Conservation (phyloP, 495 filamentous ascomycete species). For the Podospora pseudoanserina region DNA sequence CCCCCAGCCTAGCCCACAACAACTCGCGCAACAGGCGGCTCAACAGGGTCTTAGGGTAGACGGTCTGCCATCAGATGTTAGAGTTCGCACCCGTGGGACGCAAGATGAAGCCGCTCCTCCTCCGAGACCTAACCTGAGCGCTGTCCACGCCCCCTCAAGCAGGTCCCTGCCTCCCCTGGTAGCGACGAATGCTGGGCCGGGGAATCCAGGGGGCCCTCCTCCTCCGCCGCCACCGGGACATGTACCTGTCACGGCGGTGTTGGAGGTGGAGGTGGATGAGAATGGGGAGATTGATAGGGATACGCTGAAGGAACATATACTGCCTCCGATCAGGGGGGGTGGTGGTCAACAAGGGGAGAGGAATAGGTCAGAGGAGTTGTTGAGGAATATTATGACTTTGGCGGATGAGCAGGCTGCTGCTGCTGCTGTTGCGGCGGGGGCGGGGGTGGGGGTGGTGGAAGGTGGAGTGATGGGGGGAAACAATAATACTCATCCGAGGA, state of each 20-base stretch:
- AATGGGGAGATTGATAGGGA: neutral
- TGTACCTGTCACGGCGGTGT: neutral
- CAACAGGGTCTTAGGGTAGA: slow-evolving; percentile 34
- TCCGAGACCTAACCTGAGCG: neutral
- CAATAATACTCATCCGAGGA: slow-evolving; percentile 15
- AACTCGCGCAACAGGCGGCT: slow-evolving; percentile 4
- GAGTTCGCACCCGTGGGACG: slow-evolving; percentile 34
- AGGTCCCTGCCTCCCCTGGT: slow-evolving; percentile 8
- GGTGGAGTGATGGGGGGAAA: neutral
- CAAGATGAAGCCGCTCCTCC: slow-evolving; percentile 12
- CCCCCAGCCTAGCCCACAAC: slow-evolving; percentile 28
- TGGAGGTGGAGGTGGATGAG: neutral
- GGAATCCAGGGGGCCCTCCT: neutral
- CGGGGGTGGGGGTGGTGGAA: no score
- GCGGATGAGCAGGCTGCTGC: neutral
- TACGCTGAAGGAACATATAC: slow-evolving; percentile 13
- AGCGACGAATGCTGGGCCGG: neutral
- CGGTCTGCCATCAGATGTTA: slow-evolving; percentile 44
- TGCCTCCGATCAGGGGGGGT: slow-evolving; percentile 21
- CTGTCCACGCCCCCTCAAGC: neutral
- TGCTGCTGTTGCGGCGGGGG: slow-evolving; percentile 1
- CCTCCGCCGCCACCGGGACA: neutral
- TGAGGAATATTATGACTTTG: neutral
- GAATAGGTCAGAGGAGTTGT: neutral
- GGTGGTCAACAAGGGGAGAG: neutral